Base-by-base conservation (phyloP, 225 moss, liverwort and hornwort species). In the Climacium dendroides region DNA sequence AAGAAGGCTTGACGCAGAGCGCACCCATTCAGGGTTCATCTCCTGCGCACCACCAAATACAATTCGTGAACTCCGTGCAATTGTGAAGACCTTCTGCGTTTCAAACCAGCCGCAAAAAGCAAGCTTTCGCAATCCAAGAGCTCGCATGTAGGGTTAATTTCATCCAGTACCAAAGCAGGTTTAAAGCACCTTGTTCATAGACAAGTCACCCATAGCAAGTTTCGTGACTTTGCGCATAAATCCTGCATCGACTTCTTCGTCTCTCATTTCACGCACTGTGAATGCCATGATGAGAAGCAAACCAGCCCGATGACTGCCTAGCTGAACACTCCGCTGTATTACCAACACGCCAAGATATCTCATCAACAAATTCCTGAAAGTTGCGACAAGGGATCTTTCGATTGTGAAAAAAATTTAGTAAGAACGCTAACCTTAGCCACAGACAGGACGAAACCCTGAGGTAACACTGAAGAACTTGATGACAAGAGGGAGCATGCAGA, bases 141-240 rank as follows among this genome's bases (percentile, higher is more conserved):
- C 88, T 80, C 78, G 39, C 55, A 58, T 39, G 63, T 13, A 78
- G 82, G 75, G 81, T 57, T 78, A 23, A 48, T 61, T 85, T 55
- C 47, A 80, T 88, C 63, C 79, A 87, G 52, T 9, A 66, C 28
- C 65, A 80, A 85, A 85, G 74, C 74, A 79, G 79, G 77, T 50
- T 86, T 34, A 55, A 85, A 84, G 64, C 86, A 99, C 98, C 96
- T 97, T 99, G 81, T 93, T 95, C 87, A 92, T 95, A 76, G 97
- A 93, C 94, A 99, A 91, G 88, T 99, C 97, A 76, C 88, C 93
- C 90, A 99, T 96, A 58, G 98, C 98, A 85, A 99, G 94, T 89
- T 99, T 99, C 79, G 96, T 95, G 92, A 99, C 92, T 95, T 96
- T 97, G 87, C 94, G 94, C 95, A 99, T 94, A 78, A 99, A 96